These are phyloP conservation scores for Eruca vesicaria DNA, from an alignment of 441 rosid species.

Conservation along the genomic window DNA sequence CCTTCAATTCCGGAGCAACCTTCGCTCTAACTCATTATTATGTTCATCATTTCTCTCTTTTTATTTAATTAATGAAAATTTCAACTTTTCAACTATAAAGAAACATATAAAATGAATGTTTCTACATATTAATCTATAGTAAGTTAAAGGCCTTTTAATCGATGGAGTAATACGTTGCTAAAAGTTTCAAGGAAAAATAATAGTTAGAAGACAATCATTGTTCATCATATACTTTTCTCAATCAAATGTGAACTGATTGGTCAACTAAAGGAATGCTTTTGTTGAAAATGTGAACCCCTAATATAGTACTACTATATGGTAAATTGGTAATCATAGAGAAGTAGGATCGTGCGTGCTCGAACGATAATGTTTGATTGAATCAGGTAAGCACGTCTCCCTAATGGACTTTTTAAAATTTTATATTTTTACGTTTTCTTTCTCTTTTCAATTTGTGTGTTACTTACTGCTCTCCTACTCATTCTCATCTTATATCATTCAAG, in stretches of 20 bases:
- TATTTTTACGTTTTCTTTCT: not conserved
- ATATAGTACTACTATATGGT: constrained; percentile 11
- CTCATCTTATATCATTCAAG: not conserved
- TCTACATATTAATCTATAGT: not conserved
- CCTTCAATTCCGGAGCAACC: not conserved
- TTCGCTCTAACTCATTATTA: not conserved
- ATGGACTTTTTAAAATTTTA: not conserved
- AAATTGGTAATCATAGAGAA: not conserved
- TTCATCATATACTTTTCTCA: not conserved
- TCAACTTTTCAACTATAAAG: not conserved
- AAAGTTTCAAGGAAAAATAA: not conserved
- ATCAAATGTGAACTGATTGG: constrained; percentile 24
- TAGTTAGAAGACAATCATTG: not conserved
- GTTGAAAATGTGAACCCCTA: constrained; percentile 11
- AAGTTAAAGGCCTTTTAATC: not conserved
- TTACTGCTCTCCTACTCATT: constrained; percentile 32
- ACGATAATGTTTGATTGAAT: constrained; percentile 5
- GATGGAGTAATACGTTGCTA: no score
- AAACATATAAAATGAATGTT: not conserved
- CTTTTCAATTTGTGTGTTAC: constrained; percentile 5
- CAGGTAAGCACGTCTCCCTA: constrained; percentile 31
- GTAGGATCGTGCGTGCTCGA: constrained; percentile 25
- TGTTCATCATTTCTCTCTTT: not conserved
- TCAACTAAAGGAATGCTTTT: constrained; percentile 10
- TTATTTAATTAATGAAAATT: not conserved